Evolutionary conservation across 1,139 yeast genomes (phyloP).

Genomic region (Meyerozyma athensensis): DNA sequence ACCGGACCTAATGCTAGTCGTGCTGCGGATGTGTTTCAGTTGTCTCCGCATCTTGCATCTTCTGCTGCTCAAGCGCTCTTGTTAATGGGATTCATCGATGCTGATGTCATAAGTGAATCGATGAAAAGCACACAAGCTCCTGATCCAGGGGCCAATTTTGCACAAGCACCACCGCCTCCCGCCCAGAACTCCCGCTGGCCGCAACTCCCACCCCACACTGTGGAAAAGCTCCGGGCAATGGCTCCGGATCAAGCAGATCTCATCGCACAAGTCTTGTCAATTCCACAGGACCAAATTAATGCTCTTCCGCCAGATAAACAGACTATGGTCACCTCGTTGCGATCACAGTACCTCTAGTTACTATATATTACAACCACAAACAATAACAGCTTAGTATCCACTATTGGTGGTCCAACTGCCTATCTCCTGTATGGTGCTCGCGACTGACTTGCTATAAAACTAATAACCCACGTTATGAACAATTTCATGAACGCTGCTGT

Average conservation of each 20-base stretch:
- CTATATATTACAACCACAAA: no score
- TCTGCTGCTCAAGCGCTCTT: slow-evolving; percentile 69
- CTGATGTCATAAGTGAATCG: slow-evolving; percentile 52
- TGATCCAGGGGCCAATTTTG: slow-evolving; percentile 23
- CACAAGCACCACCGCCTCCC: slow-evolving; percentile 13
- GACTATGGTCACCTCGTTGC: slow-evolving; percentile 52
- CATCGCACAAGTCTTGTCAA: slow-evolving; percentile 58
- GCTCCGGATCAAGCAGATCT: slow-evolving; percentile 58
- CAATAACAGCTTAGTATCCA: background rate
- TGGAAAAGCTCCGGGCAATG: slow-evolving; percentile 42
- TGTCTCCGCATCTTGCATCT: slow-evolving; percentile 56
- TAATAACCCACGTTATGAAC: no score
- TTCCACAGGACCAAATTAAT: slow-evolving; percentile 52
- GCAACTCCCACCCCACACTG: slow-evolving; percentile 44
- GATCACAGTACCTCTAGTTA: slow-evolving; percentile 53
- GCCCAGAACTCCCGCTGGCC: slow-evolving; percentile 42
- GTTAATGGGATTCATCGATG: slow-evolving; percentile 72
- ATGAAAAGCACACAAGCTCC: slow-evolving; percentile 24
- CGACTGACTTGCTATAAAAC: no score
- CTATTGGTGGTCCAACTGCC: no score
- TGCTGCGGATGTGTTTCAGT: slow-evolving; percentile 47
- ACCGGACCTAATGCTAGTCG: slow-evolving; percentile 48
- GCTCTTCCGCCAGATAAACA: slow-evolving; percentile 58
- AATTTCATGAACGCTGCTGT: slow-evolving; percentile 18
- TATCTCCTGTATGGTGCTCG: no score